A percentile compares a stretch with the other conserved stretches of the same genome.
phyloP scores from a whole-genome alignment of 495 filamentous ascomycete species.

The Xeromyces bisporus region DNA sequence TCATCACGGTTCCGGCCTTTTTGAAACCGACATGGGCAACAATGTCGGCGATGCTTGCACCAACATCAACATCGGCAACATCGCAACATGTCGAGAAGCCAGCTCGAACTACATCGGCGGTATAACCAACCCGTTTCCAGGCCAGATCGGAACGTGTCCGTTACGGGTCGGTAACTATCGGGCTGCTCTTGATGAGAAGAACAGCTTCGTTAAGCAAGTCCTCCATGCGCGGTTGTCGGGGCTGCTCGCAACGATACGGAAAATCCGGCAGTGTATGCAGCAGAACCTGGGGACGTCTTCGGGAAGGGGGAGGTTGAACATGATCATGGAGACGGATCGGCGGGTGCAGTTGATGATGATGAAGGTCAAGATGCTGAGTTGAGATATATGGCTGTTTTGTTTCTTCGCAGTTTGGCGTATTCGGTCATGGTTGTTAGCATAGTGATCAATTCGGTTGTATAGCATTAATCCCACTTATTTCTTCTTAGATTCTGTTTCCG shows the following conservation, averaged over 20 bases:
- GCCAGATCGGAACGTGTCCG: slow-evolving; percentile 13
- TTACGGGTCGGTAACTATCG: slow-evolving; percentile 15
- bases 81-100: too few relatives aligned
- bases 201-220: slow-evolving; percentile 15
- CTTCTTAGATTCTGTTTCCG: too few relatives aligned
- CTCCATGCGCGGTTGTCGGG: slow-evolving; percentile 14
- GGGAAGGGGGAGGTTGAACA: slow-evolving; percentile 12
- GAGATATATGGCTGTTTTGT: background rate
- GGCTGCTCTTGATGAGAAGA: slow-evolving; percentile 19
- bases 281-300: slow-evolving; percentile 9
- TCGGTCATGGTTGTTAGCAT: too few relatives aligned
- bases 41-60: background rate
- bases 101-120: background rate
- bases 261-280: slow-evolving; percentile 14
- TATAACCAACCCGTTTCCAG: slow-evolving; percentile 4
- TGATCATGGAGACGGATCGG: slow-evolving; percentile 25
- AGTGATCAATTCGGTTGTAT: too few relatives aligned
- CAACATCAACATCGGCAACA: background rate
- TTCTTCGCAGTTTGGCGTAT: background rate
- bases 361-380: slow-evolving; percentile 12
- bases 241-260: slow-evolving; percentile 13
- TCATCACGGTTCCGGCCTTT: slow-evolving; percentile 2
- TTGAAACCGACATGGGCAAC: slow-evolving; percentile 2
- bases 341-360: slow-evolving; percentile 19
- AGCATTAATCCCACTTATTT: too few relatives aligned